phyloP scores from a whole-genome alignment of 257 asterid species.

The Verbena officinalis region DNA sequence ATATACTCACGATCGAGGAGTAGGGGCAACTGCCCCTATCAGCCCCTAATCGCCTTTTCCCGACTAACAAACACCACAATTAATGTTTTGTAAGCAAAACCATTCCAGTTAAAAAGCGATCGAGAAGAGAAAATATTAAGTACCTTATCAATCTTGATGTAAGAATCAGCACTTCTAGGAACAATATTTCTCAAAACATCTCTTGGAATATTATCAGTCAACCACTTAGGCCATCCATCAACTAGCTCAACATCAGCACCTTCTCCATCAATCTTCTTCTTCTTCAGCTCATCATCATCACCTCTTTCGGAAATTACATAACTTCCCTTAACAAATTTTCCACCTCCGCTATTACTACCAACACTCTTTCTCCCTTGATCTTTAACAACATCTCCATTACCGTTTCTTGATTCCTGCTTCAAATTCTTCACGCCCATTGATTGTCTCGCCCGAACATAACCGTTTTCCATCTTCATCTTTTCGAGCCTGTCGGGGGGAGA shows the following conservation, averaged over 20 bases:
- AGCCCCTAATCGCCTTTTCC: too few relatives aligned
- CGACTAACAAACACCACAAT: background rate
- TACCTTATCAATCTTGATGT: slow-evolving; percentile 80
- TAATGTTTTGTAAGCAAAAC: background rate
- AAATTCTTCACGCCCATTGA: slow-evolving; percentile 43
- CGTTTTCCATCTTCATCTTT: slow-evolving; percentile 55
- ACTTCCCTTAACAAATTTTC: background rate
- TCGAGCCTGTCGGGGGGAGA: slow-evolving; percentile 51
- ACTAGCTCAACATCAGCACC: slow-evolving; percentile 54
- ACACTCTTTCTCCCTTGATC: slow-evolving; percentile 33
- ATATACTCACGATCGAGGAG: too few relatives aligned
- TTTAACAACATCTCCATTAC: slow-evolving; percentile 20
- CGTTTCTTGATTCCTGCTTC: slow-evolving; percentile 35
- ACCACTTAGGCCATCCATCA: slow-evolving; percentile 92
- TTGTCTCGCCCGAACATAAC: slow-evolving; percentile 45
- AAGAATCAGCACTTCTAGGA: slow-evolving; percentile 83
- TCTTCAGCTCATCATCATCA: background rate
- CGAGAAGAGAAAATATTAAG: slow-evolving; percentile 3
- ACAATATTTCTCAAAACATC: slow-evolving; percentile 67
- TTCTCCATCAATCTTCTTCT: slow-evolving; percentile 8
- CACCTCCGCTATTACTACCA: slow-evolving; percentile 28
- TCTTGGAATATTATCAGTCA: slow-evolving; percentile 63
- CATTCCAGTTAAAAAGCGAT: background rate
- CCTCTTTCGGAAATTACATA: slow-evolving; percentile 8
- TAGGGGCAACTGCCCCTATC: too few relatives aligned